Evolutionary conservation across 768 basidiomycete genomes (phyloP).

Genomic region (Rhizopogon vesiculosus): DNA sequence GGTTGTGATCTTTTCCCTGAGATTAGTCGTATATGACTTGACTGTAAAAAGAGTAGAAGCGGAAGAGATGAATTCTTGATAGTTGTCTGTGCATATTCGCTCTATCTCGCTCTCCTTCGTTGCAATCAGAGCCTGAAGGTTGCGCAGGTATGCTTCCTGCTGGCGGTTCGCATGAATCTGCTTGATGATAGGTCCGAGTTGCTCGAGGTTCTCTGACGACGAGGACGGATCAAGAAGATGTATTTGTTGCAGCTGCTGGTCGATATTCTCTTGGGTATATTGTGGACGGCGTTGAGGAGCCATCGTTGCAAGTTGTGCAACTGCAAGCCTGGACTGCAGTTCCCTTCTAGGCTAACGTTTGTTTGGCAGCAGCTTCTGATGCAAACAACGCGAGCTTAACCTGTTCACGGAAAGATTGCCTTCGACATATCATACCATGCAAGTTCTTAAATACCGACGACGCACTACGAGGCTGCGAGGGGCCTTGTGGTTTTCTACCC

Average conservation of each 20-base stretch:
- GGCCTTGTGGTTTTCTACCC: no score
- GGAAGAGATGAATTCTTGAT: conserved; percentile 96
- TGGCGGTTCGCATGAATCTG: conserved; percentile 85
- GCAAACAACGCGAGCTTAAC: conserved; percentile 25
- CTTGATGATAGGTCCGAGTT: conserved; percentile 92
- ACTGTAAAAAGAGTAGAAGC: conserved; percentile 96
- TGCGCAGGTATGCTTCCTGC: conserved; percentile 86
- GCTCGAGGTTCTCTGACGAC: conserved; percentile 91
- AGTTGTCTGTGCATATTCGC: conserved; percentile 92
- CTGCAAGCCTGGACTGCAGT: conserved; percentile 10
- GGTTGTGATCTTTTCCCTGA: conserved; percentile 87
- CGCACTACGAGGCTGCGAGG: no score
- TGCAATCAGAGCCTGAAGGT: conserved; percentile 82
- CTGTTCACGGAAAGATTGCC: neutral
- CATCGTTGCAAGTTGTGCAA: conserved; percentile 38
- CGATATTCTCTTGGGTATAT: conserved; percentile 80
- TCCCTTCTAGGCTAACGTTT: conserved; percentile 13
- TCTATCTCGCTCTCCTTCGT: conserved; percentile 97
- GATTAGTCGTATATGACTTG: conserved; percentile 92
- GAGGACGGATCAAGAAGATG: conserved; percentile 85
- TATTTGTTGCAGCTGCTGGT: conserved; percentile 88
- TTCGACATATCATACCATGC: no score
- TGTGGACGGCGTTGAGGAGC: conserved; percentile 67
- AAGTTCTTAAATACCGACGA: no score
- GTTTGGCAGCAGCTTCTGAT: conserved; percentile 35